Evolutionary conservation across 2,329 filamentous ascomycete species (phyloP), one percentile per base, ranked within the genome.

Genomic region (Akanthomyces dipterigenus): DNA sequence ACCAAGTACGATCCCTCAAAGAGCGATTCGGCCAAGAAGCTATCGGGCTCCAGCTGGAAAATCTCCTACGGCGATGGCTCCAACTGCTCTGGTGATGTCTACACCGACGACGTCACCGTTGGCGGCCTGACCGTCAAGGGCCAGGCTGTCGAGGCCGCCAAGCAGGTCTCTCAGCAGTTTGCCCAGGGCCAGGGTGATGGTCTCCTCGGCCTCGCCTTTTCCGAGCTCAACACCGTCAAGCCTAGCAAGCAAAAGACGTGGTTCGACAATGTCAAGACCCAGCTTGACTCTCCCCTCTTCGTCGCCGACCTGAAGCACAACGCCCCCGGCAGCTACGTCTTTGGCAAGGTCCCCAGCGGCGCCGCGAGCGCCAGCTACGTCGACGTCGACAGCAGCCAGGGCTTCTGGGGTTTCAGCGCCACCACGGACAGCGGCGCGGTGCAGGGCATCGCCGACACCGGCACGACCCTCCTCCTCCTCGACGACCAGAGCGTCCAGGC

Each of bases 281-380:
- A 58, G 38, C 64, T 72, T 3, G 61, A 64, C n/a, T 36, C 58
- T 0, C 60, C 63, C 1, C 75, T 93, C 45, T 89, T 93, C 74
- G 90, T 88, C 0, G 88, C 87, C 26, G 82, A 88, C 64, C 78
- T 93, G 50, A 83, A 84, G 68, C 80, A 82, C 65, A 49, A 83
- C 77, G 62, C 89, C 85, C 76, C 81, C 40, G 85, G 82, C 56
- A 77, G 78, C 42, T 83, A 87, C 73, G 86, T 90, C 40, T 76
- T 77, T 75, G 83, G 88, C 65, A 83, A 88, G 75, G 70, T 69
- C 45, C 72, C 73, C 69, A 69, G 84, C 67, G 86, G 83, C 76
- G 82, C 76, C 4, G 85, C 84, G 51, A 65, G 73, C 6, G 80
- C 92, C 68, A 73, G 79, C 26, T 90, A 86, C 70, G 77, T 86